Percentiles rank a stretch among this genome's conserved stretches.
Evolutionary conservation across 805 yeast species (phyloP).

Genomic region (Candida boleticola): DNA sequence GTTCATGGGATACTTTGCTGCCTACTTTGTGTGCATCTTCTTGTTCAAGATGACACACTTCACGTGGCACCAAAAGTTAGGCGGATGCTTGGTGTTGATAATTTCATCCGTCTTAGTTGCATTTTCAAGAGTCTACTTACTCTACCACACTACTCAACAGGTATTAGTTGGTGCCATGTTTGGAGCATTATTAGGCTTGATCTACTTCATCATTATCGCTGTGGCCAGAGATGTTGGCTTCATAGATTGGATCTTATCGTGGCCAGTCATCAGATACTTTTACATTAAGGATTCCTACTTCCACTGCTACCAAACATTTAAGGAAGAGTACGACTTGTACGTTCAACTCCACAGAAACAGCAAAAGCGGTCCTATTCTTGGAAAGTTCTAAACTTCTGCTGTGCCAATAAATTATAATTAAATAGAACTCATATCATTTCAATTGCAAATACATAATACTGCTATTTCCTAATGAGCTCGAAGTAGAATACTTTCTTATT

Average conservation of each 20-base stretch:
- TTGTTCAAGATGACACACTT: conserved; percentile 41
- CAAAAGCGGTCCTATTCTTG: not conserved
- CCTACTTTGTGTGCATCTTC: conserved; percentile 48
- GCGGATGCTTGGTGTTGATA: conserved; percentile 26
- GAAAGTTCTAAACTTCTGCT: not conserved
- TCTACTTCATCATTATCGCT: conserved; percentile 53
- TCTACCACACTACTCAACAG: conserved; percentile 74
- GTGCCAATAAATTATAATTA: no score
- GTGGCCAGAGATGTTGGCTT: conserved; percentile 66
- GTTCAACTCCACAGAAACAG: not conserved
- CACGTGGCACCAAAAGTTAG: conserved; percentile 19
- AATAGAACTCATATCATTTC: not conserved
- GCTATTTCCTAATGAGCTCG: no score
- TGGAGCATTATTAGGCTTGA: conserved; percentile 60
- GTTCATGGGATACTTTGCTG: conserved; percentile 84
- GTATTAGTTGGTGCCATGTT: conserved; percentile 67
- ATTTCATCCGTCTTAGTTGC: conserved; percentile 45
- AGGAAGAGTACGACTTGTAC: conserved; percentile 40
- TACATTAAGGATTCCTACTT: conserved; percentile 62
- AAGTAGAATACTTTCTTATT: no score
- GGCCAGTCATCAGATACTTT: conserved; percentile 52
- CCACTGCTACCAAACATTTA: conserved; percentile 44
- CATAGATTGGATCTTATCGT: conserved; percentile 58
- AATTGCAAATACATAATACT: not conserved
- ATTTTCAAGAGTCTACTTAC: conserved; percentile 70